Conservation (phyloP, 345 rosid species). For the Bruguiera parviflora region DNA sequence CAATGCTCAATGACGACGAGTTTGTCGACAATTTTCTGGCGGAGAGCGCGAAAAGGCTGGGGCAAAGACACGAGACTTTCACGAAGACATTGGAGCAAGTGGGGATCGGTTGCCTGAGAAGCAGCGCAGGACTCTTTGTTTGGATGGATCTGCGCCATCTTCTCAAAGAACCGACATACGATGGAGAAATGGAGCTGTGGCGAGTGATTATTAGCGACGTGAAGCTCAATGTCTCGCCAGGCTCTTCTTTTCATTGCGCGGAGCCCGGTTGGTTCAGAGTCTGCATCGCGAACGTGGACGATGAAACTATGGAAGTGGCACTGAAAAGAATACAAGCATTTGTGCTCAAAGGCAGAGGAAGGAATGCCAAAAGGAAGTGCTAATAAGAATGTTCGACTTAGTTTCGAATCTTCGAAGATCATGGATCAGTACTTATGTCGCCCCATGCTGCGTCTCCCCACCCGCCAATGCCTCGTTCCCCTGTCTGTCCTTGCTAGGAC, state of each 20-base stretch:
- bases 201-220: too few relatives aligned
- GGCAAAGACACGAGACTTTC: too few relatives aligned
- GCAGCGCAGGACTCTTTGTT: conserved; percentile 66
- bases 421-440: conserved; percentile 28
- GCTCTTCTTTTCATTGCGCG: conserved; percentile 60
- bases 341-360: conserved; percentile 22
- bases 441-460: conserved; percentile 60
- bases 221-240: conserved; percentile 85
- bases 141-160: conserved; percentile 86
- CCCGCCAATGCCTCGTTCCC: conserved; percentile 52
- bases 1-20: too few relatives aligned
- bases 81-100: too few relatives aligned
- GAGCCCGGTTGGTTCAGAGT: conserved; percentile 95
- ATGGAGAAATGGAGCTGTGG: too few relatives aligned
- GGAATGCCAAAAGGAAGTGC: conserved; percentile 11
- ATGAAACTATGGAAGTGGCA: conserved; percentile 58
- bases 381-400: conserved; percentile 48
- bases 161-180: conserved; percentile 39
- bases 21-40: too few relatives aligned
- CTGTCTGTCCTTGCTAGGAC: conserved; percentile 50
- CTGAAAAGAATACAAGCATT: conserved; percentile 54
- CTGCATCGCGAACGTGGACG: conserved; percentile 86
- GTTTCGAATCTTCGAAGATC: too few relatives aligned
- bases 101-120: too few relatives aligned
- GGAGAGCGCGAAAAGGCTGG: too few relatives aligned